These are phyloP conservation scores for Cystobasidium sp. DNA, from an alignment of 1,284 basidiomycete genomes.

Conservation along the genomic window DNA sequence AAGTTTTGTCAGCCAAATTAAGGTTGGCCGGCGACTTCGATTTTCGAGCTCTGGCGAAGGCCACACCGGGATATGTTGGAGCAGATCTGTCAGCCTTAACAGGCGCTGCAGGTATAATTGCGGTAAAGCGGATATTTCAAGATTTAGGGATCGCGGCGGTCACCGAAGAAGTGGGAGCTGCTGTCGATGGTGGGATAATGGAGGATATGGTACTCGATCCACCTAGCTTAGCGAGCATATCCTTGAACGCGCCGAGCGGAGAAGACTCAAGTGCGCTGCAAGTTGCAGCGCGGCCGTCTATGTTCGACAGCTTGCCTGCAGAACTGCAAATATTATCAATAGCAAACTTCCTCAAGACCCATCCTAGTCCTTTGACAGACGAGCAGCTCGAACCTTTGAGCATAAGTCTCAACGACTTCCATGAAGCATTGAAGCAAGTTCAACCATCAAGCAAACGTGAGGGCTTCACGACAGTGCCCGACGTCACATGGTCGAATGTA, in stretches of 20 bases:
- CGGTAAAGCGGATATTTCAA: constrained; percentile 94
- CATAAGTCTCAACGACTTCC: constrained; percentile 81
- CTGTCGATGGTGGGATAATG: background rate
- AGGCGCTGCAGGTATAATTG: constrained; percentile 90
- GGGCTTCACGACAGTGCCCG: constrained; percentile 94
- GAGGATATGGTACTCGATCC: constrained; percentile 37
- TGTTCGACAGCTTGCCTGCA: constrained; percentile 59
- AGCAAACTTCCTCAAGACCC: constrained; percentile 81
- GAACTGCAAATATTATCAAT: constrained; percentile 69
- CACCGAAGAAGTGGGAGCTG: background rate
- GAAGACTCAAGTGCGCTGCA: constrained; percentile 5
- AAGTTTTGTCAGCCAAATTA: constrained; percentile 75
- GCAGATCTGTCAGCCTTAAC: constrained; percentile 90
- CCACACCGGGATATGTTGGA: constrained; percentile 95
- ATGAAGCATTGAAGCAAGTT: constrained; percentile 75
- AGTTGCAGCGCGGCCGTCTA: constrained; percentile 52
- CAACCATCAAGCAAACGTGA: constrained; percentile 97
- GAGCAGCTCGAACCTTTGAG: constrained; percentile 77
- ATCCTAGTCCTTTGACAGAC: constrained; percentile 77
- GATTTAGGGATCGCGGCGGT: constrained; percentile 64
- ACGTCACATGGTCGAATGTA: constrained; percentile 92
- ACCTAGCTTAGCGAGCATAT: constrained; percentile 11
- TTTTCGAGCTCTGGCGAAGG: constrained; percentile 79
- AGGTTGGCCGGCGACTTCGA: constrained; percentile 80
- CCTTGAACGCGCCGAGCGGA: background rate